Base-by-base conservation (phyloP, 257 asterid genomes). In the Nicotiana undulata region DNA sequence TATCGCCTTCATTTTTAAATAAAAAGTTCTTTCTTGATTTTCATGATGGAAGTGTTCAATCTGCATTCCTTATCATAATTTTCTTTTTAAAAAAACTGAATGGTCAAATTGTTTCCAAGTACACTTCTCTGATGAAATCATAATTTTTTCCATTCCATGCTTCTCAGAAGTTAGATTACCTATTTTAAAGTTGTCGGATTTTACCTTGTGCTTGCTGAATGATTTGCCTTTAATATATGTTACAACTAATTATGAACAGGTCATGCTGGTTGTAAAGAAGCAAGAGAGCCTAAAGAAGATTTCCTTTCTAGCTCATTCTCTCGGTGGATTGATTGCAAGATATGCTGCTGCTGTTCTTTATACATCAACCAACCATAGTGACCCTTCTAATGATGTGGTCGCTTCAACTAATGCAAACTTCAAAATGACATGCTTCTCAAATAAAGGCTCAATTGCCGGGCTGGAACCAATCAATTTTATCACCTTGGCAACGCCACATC, bases 401-500 rank as follows among this genome's bases (percentile, higher is more conserved):
- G 52, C 77, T 84, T 83, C 89, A 80, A 76, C 75, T 40, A 34
- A 81, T 64, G 78, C 88, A 68, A 85, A 79, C 67, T 58, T 63
- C 55, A 80, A 82, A 51, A 53, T 81, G 7, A 26, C 82, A 31
- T 83, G 79, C 84, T 80, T 85, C 64, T 86, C 92, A 63, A 85
- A 61, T 66, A 75, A 81, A 75, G 92, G 93, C 75, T 83, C 82
- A 53, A 90, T 95, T 89, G 95, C 98, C 81, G 97, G 98, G 68
- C 88, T 95, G 84, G 95, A 95, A 86, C 96, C 98, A 68, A 85
- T 91, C 76, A 91, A 92, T 85, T 95, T 95, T 86, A 92, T 95
- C 81, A 92, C 99, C 85, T 88, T 95, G 80, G 99, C 97, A 59
- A 95, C 97, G 20, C 99, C 99, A 86, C 99, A 95, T 92, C 97